Conservation (phyloP, 1,284 basidiomycete species). For the Leccinum variabile region DNA sequence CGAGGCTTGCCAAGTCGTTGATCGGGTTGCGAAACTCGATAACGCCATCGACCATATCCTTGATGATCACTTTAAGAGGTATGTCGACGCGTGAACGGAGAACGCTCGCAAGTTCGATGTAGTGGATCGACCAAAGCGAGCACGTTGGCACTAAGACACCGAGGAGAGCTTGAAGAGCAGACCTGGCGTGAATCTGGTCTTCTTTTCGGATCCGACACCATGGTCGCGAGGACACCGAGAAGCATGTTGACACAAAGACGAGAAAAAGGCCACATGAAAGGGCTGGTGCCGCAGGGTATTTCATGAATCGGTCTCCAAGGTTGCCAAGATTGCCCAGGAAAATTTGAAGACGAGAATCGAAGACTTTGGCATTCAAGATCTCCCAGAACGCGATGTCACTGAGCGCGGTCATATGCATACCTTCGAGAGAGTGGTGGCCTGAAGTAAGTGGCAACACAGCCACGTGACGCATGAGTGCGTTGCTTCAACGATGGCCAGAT, state of each 20-base stretch:
- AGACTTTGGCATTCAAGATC: not conserved
- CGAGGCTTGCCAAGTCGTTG: slow-evolving; percentile 31
- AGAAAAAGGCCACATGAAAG: slow-evolving; percentile 12
- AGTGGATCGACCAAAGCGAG: slow-evolving; percentile 39
- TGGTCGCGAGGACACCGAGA: slow-evolving; percentile 6
- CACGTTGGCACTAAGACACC: slow-evolving; percentile 36
- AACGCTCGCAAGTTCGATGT: slow-evolving; percentile 31
- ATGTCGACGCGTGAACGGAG: slow-evolving; percentile 18
- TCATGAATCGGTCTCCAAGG: not conserved
- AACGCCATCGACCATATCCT: slow-evolving; percentile 28
- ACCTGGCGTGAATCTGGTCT: slow-evolving; percentile 22
- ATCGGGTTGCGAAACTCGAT: slow-evolving; percentile 36
- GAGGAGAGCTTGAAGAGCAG: slow-evolving; percentile 35
- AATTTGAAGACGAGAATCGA: not conserved
- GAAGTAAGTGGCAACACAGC: not conserved
- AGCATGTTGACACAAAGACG: slow-evolving; percentile 7
- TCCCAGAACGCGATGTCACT: slow-evolving; percentile 8
- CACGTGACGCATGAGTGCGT: not conserved
- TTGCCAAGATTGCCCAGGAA: not conserved
- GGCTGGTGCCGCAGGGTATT: not conserved
- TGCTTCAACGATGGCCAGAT: not conserved
- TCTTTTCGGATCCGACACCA: slow-evolving; percentile 7
- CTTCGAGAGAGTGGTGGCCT: not conserved
- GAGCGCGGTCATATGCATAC: slow-evolving; percentile 10
- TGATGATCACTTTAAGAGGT: slow-evolving; percentile 29